A percentile compares a stretch with the other conserved stretches of the same genome.
These are phyloP conservation scores for Sordaria brevicollis DNA, from an alignment of 495 filamentous ascomycete genomes.

Conservation along the genomic window DNA sequence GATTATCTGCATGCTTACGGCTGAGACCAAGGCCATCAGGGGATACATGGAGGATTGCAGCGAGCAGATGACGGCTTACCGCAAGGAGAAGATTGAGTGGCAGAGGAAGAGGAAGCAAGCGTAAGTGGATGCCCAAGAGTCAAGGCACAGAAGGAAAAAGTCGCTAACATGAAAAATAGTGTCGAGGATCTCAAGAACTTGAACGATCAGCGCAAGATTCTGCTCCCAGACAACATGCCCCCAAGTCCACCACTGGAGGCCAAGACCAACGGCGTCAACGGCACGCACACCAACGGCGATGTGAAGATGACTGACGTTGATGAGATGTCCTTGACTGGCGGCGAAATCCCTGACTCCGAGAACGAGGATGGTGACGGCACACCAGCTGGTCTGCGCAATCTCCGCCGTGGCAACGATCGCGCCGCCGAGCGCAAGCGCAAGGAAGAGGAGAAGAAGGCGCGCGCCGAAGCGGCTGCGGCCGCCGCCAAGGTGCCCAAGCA, in stretches of 20 bases:
- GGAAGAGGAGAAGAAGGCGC: slow-evolving; percentile 70
- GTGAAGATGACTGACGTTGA: slow-evolving; percentile 56
- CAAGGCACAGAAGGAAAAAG: neutral
- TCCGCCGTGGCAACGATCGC: slow-evolving; percentile 69
- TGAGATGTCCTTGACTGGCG: slow-evolving; percentile 36
- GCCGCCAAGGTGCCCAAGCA: slow-evolving; percentile 79
- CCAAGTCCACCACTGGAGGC: slow-evolving; percentile 50
- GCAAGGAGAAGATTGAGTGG: slow-evolving; percentile 91
- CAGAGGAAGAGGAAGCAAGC: slow-evolving; percentile 72
- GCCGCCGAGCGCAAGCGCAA: slow-evolving; percentile 74
- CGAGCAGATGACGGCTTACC: slow-evolving; percentile 81
- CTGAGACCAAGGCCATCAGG: slow-evolving; percentile 74
- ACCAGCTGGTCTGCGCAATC: slow-evolving; percentile 51
- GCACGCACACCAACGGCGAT: slow-evolving; percentile 22
- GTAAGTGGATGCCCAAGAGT: slow-evolving; percentile 44
- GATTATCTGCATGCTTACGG: slow-evolving; percentile 77
- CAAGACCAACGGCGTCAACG: slow-evolving; percentile 26
- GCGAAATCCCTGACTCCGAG: slow-evolving; percentile 47
- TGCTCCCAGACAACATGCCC: slow-evolving; percentile 66
- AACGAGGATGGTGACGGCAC: slow-evolving; percentile 42
- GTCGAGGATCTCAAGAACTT: slow-evolving; percentile 74
- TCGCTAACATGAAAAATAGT: slow-evolving; percentile 32
- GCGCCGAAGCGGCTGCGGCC: slow-evolving; percentile 68
- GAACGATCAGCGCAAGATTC: slow-evolving; percentile 76
- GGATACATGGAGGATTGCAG: slow-evolving; percentile 84